Conservation (phyloP, 192 early-diverging fungal genomes). For the Kickxella alabastrina region DNA sequence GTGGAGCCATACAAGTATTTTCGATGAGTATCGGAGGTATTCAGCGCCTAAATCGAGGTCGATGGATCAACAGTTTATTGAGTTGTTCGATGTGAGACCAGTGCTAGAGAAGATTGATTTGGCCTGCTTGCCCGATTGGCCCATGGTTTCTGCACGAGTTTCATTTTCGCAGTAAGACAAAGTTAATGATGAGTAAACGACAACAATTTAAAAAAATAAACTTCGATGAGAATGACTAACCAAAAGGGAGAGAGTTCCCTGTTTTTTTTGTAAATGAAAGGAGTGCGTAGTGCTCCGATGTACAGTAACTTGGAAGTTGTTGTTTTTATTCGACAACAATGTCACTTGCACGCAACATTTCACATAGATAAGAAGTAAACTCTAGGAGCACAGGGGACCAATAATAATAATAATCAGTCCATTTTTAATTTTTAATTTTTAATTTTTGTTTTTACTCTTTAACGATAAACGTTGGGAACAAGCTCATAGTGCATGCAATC, state of each 20-base stretch:
- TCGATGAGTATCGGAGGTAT: constrained; percentile 95
- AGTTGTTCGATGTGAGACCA: constrained; percentile 68
- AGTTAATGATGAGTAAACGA: no score
- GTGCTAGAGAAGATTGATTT: constrained; percentile 63
- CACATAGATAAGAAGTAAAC: background rate
- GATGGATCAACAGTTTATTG: constrained; percentile 86
- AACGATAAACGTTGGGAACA: no score
- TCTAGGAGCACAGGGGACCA: background rate
- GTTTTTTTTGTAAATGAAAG: no score
- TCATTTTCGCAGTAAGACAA: constrained; percentile 2
- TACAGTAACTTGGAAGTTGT: no score
- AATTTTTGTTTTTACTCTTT: no score
- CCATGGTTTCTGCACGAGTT: constrained; percentile 40
- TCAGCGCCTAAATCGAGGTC: constrained; percentile 78
- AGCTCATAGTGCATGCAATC: no score
- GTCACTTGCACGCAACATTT: background rate
- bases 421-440: no score
- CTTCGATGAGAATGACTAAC: no score
- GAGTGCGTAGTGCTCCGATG: no score
- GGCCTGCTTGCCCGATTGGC: constrained; percentile 63
- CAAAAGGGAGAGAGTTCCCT: no score
- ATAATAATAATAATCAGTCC: background rate
- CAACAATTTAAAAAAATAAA: no score
- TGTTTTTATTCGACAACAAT: background rate
- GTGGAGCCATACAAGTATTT: constrained; percentile 94